Conservation (phyloP, 1,139 yeast genomes). For the Pneumocystis jirovecii region DNA sequence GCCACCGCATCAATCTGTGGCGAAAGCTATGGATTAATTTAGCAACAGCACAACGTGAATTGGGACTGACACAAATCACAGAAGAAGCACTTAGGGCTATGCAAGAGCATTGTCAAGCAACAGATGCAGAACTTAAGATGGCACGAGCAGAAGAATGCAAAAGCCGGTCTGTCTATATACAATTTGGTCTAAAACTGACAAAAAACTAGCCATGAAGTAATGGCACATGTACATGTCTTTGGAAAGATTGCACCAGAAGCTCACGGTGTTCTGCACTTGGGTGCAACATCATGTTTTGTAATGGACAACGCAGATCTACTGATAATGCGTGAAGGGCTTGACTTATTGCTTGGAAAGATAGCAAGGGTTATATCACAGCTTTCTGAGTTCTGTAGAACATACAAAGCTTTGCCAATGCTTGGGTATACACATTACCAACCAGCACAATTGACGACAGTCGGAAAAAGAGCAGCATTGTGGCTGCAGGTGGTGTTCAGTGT, state of each 20-base stretch:
- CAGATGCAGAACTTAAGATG: conserved; percentile 80
- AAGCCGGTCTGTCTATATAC: conserved; percentile 17
- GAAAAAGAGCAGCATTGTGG: conserved; percentile 97
- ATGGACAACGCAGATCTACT: conserved; percentile 97
- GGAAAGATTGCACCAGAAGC: conserved; percentile 91
- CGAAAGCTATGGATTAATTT: conserved; percentile 91
- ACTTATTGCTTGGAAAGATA: conserved; percentile 78
- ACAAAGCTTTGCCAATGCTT: conserved; percentile 90
- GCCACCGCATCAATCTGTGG: conserved; percentile 96
- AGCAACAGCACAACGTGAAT: conserved; percentile 88
- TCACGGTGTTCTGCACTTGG: conserved; percentile 93
- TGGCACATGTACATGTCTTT: conserved; percentile 96
- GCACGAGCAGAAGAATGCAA: conserved; percentile 92
- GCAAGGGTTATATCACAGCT: conserved; percentile 90
- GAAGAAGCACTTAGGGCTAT: conserved; percentile 87
- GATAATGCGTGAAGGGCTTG: conserved; percentile 90
- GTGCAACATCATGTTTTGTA: conserved; percentile 95
- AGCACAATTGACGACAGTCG: conserved; percentile 95
- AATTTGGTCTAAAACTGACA: neutral
- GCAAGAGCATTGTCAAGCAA: conserved; percentile 62
- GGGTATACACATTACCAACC: conserved; percentile 99
- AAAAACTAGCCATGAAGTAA: conserved; percentile 68
- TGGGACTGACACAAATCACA: conserved; percentile 72
- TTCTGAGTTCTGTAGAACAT: conserved; percentile 70
- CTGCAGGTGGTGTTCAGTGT: conserved; percentile 34